Evolutionary conservation across 164 flowering plant genomes (phyloP), one percentile per base, ranked within the genome.

Genomic region (Tetrastigma voinierianum): DNA sequence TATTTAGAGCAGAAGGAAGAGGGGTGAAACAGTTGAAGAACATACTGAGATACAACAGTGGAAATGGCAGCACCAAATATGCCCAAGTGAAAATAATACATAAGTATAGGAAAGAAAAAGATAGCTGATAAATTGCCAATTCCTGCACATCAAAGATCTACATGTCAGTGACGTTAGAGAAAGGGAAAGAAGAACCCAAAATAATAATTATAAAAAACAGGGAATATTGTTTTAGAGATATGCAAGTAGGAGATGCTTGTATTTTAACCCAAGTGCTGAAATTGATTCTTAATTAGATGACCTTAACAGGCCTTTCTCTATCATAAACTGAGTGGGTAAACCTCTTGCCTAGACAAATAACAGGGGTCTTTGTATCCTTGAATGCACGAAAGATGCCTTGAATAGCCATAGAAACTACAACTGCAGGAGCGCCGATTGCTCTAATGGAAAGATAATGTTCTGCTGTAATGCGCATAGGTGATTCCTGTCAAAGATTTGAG

Each of bases 371-470:
- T 46, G 96, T 91, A 76, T 94, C 97, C 80, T 91, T 94, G 56
- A 93, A 93, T 17, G 96, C 98, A 53, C 95, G 91, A 69, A 91
- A 86, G 67, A 91, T 72, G 54, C 97, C 98, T 80, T 90, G 93
- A 69, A 91, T 85, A 61, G 97, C 93, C 81, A 91, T 76, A 65
- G 95, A 90, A 64, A 87, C 75, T 14, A 91, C 98, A 72, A 84
- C 83, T 46, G 98, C 98, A 66, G 98, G 98, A 72, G 98, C 88
- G 74, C 97, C 98, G 65, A 94, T 69, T n/a, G 96, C 90, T 76
- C 97, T 83, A n/a, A 92, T 78, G 18, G 82, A 63, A 67, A 96
- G 92, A 84, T 93, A 88, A 24, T 53, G 72, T 67, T 87, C 75
- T 57, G 99, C 91, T 59, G 87, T 85, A 72, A 52, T 58, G 17